phyloP scores from a whole-genome alignment of 768 basidiomycete species.

The Termitomyces eurrhizus region DNA sequence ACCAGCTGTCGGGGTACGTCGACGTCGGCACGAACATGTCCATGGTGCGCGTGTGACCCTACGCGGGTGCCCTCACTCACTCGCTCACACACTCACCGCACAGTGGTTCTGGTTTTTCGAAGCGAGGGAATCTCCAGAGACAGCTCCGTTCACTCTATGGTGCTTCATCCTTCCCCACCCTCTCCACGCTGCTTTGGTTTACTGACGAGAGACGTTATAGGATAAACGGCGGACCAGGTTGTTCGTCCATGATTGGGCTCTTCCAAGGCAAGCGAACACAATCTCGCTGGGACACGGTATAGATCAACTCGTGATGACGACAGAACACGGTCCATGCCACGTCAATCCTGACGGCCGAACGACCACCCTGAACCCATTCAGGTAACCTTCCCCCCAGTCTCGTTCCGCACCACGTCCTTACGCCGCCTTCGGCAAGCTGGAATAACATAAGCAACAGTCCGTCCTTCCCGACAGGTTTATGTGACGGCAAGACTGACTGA shows the following conservation, averaged over 20 bases:
- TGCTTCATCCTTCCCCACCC: conserved; percentile 49
- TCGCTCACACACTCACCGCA: conserved; percentile 31
- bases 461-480: conserved; percentile 12
- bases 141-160: conserved; percentile 67
- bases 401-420: conserved; percentile 28
- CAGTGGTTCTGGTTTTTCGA: conserved; percentile 83
- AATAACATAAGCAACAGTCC: conserved; percentile 63
- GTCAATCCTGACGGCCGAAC: conserved; percentile 52
- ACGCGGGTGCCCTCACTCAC: no score
- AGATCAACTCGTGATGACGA: not conserved
- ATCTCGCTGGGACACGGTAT: no score
- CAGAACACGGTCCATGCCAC: conserved; percentile 62
- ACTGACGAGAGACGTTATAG: conserved; percentile 18
- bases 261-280: conserved; percentile 44
- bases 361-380: conserved; percentile 57
- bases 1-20: conserved; percentile 60
- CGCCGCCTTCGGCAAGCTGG: conserved; percentile 39
- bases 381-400: conserved; percentile 44
- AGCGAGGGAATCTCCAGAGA: conserved; percentile 53
- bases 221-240: conserved; percentile 61
- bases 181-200: conserved; percentile 23
- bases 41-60: conserved; percentile 49
- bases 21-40: conserved; percentile 56
- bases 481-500: no score
- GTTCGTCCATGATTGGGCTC: conserved; percentile 60